Evolutionary conservation across 352 stramenopile species (phyloP).

Genomic region (Phytophthora citricola): DNA sequence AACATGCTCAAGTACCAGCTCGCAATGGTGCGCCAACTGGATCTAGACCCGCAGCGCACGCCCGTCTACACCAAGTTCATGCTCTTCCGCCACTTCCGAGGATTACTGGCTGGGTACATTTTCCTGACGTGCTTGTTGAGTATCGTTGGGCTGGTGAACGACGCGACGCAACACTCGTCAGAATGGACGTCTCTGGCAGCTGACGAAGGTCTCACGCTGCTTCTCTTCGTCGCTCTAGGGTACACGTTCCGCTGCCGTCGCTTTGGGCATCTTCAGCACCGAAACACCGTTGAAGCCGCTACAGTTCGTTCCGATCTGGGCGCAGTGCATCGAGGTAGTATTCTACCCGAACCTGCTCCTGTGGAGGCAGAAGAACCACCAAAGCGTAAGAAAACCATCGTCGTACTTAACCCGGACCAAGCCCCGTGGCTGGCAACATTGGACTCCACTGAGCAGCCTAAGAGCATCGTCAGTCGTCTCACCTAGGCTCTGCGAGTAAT

Average conservation of each 20-base stretch:
- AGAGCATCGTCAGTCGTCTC: slow-evolving; percentile 18
- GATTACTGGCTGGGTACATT: slow-evolving; percentile 59
- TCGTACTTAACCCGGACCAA: slow-evolving; percentile 55
- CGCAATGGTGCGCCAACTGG: slow-evolving; percentile 61
- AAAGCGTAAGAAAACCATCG: slow-evolving; percentile 40
- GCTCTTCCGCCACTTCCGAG: slow-evolving; percentile 65
- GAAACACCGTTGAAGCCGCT: neutral
- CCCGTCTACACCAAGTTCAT: slow-evolving; percentile 72
- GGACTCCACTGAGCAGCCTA: slow-evolving; percentile 1
- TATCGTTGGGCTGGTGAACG: slow-evolving; percentile 50
- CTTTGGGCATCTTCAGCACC: slow-evolving; percentile 47
- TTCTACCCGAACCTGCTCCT: slow-evolving; percentile 24
- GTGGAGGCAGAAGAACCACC: slow-evolving; percentile 14
- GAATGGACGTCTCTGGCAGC: slow-evolving; percentile 40
- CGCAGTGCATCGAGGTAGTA: slow-evolving; percentile 25
- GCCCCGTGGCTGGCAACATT: slow-evolving; percentile 43
- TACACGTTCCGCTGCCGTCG: slow-evolving; percentile 69
- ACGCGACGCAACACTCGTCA: slow-evolving; percentile 43
- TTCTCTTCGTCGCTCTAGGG: slow-evolving; percentile 51
- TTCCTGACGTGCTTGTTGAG: slow-evolving; percentile 55
- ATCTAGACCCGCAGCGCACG: slow-evolving; percentile 51
- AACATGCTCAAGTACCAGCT: slow-evolving; percentile 79
- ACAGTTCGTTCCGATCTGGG: slow-evolving; percentile 6
- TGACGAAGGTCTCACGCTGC: slow-evolving; percentile 52
- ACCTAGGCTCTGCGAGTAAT: slow-evolving; percentile 8